These are phyloP conservation scores for Peronospora farinosa DNA, from an alignment of 352 stramenopile species.

Conservation along the genomic window DNA sequence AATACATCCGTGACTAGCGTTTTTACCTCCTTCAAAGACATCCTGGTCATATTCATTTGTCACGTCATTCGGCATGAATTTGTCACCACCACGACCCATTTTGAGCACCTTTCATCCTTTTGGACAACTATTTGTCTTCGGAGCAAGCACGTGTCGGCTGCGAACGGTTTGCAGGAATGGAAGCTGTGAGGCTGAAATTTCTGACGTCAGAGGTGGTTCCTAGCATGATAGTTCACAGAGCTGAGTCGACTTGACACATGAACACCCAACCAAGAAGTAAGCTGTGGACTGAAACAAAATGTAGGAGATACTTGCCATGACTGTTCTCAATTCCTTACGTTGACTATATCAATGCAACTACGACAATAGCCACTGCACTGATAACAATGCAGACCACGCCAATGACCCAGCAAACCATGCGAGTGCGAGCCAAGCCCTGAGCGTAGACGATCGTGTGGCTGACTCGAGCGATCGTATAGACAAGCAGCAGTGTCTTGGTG, in stretches of 20 bases:
- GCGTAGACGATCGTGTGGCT: constrained; percentile 43
- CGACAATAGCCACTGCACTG: constrained; percentile 10
- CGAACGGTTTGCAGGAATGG: constrained; percentile 40
- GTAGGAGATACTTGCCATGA: not conserved
- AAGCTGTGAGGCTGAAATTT: constrained; percentile 5
- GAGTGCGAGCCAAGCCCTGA: constrained; percentile 22
- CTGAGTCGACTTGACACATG: too few species aligned
- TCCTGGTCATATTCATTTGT: not conserved
- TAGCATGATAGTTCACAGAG: too few species aligned
- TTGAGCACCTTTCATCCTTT: too few species aligned
- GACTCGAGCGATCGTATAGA: constrained; percentile 42
- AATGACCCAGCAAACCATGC: constrained; percentile 27
- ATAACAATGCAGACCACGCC: constrained; percentile 27
- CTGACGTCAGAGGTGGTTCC: too few species aligned
- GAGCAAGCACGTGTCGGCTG: constrained; percentile 34
- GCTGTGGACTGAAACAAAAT: not conserved
- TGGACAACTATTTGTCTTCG: too few species aligned
- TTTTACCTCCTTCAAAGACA: not conserved
- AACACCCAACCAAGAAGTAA: too few species aligned
- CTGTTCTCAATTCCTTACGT: not conserved
- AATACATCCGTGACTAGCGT: too few species aligned
- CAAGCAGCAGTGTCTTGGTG: constrained; percentile 22
- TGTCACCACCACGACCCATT: too few species aligned
- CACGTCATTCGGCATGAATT: not conserved
- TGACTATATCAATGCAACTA: not conserved